Evolutionary conservation across 441 rosid species (phyloP), one percentile per base, ranked within the genome.

Genomic region (Pelargonium myrrhifolium): DNA sequence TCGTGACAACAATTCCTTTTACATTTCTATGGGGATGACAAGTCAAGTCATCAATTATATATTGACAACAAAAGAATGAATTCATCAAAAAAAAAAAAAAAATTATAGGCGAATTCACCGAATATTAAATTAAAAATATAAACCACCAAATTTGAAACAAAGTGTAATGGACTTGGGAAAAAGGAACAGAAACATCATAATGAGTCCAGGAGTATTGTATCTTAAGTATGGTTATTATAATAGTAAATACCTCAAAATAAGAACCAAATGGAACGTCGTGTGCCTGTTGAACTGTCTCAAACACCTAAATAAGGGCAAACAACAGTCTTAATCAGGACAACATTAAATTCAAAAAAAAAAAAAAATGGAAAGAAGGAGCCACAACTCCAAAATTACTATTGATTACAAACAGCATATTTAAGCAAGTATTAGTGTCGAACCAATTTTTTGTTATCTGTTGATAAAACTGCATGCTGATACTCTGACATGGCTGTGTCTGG

Each of bases 211-310:
- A 73, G 49, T 17, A 10, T 21, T 14, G 21, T 67, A 65, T 11
- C 51, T 18, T 64, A n/a, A 66, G 39, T 59, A 47, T 39, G 55
- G 49, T 9, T 7, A 51, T 22, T 28, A 68, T 15, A 40, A 45
- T 55, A 53, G 42, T 53, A 75, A 65, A 58, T 74, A 88, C 99
- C 92, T 94, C 99, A 78, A 94, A 94, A 82, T 80, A 88, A 69
- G 99, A 89, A 53, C 99, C 99, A 67, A 94, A 94, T 6, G 99
- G 99, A 75, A 94, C 97, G 72, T 94, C 97, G 76, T 91, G 97
- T 62, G 97, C 92, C 77, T 86, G 92, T 78, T 91, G 97, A 71
- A 94, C 97, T 4, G 97, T 89, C 84, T 94, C 99, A 71, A 89
- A 91, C 71, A 91, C 93, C 99, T 93, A 68, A 51, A 71, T 67